These are phyloP conservation scores for Debaryomyces psychrophilus DNA, from an alignment of 1,139 yeast genomes.

Conservation along the genomic window DNA sequence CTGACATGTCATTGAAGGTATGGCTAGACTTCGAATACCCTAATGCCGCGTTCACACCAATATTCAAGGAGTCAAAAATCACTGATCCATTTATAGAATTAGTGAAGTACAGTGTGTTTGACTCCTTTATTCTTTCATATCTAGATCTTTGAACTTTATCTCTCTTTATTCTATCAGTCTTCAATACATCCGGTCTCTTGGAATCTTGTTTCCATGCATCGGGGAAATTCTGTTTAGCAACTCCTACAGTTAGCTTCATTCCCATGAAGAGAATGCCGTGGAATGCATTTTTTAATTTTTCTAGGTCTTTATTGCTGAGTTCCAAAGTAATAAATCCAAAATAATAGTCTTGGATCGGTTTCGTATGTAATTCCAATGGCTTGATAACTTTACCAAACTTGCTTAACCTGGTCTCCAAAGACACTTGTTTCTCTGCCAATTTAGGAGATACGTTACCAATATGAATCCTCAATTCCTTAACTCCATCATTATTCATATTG, in stretches of 20 bases:
- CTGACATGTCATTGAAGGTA: conserved; percentile 35
- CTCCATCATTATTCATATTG: conserved; percentile 10
- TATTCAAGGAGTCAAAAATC: conserved; percentile 15
- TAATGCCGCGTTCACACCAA: conserved; percentile 21
- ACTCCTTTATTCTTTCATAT: conserved; percentile 46
- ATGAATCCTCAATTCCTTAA: conserved; percentile 49
- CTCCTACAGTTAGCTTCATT: conserved; percentile 56
- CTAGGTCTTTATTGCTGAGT: conserved; percentile 46
- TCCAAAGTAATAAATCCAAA: conserved; percentile 72
- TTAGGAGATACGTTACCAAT: conserved; percentile 67
- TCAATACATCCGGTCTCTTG: conserved; percentile 38
- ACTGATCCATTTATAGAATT: conserved; percentile 28
- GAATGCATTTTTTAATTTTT: conserved; percentile 55
- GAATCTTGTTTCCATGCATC: conserved; percentile 49
- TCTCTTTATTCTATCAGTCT: conserved; percentile 30
- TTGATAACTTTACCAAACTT: conserved; percentile 52
- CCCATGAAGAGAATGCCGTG: conserved; percentile 81
- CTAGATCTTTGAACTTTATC: conserved; percentile 45
- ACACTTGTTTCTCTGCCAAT: conserved; percentile 46
- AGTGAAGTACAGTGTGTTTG: conserved; percentile 32
- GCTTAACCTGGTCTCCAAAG: conserved; percentile 48
- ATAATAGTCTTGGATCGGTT: conserved; percentile 50
- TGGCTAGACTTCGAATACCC: conserved; percentile 42
- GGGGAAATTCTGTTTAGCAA: conserved; percentile 41
- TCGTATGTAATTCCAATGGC: conserved; percentile 53